A percentile compares a stretch with the other conserved stretches of the same genome.
Conservation (phyloP, 306 rosid genomes). For the Potentilla sterilis region DNA sequence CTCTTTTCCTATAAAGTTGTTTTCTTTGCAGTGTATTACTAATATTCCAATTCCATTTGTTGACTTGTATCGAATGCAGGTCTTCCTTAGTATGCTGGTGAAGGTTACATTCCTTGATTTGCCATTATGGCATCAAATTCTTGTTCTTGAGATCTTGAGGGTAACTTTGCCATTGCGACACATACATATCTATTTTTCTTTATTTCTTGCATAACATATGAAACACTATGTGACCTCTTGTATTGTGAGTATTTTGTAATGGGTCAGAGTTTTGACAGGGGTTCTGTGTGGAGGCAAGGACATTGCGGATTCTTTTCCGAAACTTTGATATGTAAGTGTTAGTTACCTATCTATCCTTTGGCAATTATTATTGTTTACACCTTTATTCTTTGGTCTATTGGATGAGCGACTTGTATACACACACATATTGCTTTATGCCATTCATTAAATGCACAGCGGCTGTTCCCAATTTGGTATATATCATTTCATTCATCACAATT, state of each 20-base stretch:
- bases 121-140: constrained; percentile 99
- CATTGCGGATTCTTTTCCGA: constrained; percentile 78
- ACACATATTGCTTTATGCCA: neutral
- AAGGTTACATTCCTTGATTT: constrained; percentile 91
- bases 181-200: neutral
- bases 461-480: neutral
- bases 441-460: neutral
- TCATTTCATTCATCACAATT: neutral
- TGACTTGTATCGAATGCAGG: constrained; percentile 49
- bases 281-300: constrained; percentile 91
- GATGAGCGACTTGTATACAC: neutral
- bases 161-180: constrained; percentile 45
- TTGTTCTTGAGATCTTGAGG: constrained; percentile 96
- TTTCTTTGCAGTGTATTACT: neutral
- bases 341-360: constrained; percentile 6
- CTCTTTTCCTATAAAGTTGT: neutral
- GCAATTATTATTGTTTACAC: neutral
- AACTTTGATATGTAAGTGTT: constrained; percentile 88
- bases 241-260: constrained; percentile 19
- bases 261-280: constrained; percentile 52
- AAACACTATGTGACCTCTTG: constrained; percentile 20
- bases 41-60: neutral
- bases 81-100: constrained; percentile 95
- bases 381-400: neutral
- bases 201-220: constrained; percentile 14